Evolutionary conservation across 164 flowering plant genomes (phyloP).

Genomic region (Euptelea pleiosperma): DNA sequence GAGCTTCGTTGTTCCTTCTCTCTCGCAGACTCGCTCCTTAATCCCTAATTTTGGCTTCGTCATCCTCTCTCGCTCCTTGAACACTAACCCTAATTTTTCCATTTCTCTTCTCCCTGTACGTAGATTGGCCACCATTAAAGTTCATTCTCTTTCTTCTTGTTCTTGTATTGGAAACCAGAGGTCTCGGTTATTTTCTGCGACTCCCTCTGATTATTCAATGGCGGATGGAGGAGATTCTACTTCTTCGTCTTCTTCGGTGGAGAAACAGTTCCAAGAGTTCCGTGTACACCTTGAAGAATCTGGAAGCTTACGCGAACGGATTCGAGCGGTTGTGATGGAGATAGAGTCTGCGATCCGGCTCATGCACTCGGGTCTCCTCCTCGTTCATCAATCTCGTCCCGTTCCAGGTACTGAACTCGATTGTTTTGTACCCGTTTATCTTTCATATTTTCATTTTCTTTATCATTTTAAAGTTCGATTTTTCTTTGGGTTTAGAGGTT

Average conservation of each 20-base stretch:
- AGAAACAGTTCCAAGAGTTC: constrained; percentile 74
- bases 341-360: constrained; percentile 67
- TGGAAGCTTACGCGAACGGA: constrained; percentile 59
- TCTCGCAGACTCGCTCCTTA: no score
- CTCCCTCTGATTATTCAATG: constrained; percentile 28
- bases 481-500: constrained; percentile 45
- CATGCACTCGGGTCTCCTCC: constrained; percentile 69
- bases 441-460: background rate
- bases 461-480: constrained; percentile 1
- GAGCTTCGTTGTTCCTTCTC: no score
- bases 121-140: background rate
- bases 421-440: background rate
- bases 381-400: constrained; percentile 82
- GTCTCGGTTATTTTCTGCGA: constrained; percentile 2
- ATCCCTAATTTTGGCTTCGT: no score
- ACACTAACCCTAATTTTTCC: constrained; percentile 33
- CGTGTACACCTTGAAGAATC: constrained; percentile 64
- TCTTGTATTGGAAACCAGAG: background rate
- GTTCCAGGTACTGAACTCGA: constrained; percentile 46
- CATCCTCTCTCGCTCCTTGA: constrained; percentile 30
- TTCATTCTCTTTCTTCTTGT: background rate
- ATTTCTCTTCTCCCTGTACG: background rate
- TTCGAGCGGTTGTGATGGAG: constrained; percentile 55
- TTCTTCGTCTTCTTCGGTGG: constrained; percentile 35
- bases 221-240: constrained; percentile 18